A percentile compares a stretch with the other conserved stretches of the same genome.
phyloP scores from a whole-genome alignment of 2,329 filamentous ascomycete species.

The Neoascochyta sp. region DNA sequence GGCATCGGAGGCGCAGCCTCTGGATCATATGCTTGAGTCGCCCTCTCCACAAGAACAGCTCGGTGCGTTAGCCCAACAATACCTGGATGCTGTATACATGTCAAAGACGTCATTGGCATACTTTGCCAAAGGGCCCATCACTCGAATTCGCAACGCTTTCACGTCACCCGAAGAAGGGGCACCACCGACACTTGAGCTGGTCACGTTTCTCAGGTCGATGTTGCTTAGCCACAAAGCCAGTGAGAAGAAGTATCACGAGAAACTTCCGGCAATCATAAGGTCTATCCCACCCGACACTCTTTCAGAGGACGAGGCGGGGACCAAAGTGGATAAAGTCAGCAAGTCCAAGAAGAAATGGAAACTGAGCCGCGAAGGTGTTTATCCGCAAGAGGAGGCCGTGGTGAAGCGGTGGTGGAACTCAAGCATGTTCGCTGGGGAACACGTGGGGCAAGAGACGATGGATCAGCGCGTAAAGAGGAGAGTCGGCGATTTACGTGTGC shows the following conservation, averaged over 20 bases:
- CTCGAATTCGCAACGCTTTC: slow-evolving; percentile 68
- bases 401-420: slow-evolving; percentile 67
- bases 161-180: slow-evolving; percentile 59
- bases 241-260: slow-evolving; percentile 77
- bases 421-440: slow-evolving; percentile 39
- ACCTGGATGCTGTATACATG: slow-evolving; percentile 47
- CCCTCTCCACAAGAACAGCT: slow-evolving; percentile 42
- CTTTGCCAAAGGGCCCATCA: slow-evolving; percentile 77
- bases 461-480: slow-evolving; percentile 58
- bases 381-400: slow-evolving; percentile 61
- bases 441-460: slow-evolving; percentile 29
- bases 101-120: slow-evolving; percentile 72
- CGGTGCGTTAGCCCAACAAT: slow-evolving; percentile 47
- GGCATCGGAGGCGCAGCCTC: too few relatives aligned
- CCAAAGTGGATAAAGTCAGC: slow-evolving; percentile 35
- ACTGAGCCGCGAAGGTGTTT: slow-evolving; percentile 64
- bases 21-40: slow-evolving; percentile 8
- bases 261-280: slow-evolving; percentile 62
- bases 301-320: slow-evolving; percentile 42
- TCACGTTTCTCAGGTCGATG: slow-evolving; percentile 65
- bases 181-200: slow-evolving; percentile 60
- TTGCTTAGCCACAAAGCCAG: slow-evolving; percentile 64
- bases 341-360: slow-evolving; percentile 48
- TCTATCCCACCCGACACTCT: slow-evolving; percentile 47
- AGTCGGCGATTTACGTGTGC: slow-evolving; percentile 62